Conservation (phyloP, 345 rosid genomes). For the Litchi chinensis region DNA sequence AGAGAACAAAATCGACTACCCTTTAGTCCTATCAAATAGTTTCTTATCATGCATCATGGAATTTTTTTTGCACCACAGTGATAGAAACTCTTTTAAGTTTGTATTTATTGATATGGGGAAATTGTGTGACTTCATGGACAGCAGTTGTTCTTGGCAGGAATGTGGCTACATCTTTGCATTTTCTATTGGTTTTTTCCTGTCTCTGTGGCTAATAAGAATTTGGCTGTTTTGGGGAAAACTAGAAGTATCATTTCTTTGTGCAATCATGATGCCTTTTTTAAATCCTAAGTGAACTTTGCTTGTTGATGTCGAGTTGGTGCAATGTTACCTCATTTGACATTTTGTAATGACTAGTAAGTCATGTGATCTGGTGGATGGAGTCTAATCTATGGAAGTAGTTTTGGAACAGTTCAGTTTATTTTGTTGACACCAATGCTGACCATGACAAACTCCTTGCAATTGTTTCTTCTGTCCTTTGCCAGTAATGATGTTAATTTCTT, state of each 20-base stretch:
- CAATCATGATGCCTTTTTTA: not conserved
- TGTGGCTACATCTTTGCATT: not conserved
- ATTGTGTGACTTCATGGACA: not conserved
- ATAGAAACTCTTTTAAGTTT: not conserved
- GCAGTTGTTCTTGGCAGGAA: not conserved
- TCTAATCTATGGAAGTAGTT: not conserved
- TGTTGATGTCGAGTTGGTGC: not conserved
- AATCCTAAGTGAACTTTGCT: not conserved
- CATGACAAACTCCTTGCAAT: not conserved
- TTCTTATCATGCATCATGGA: conserved; percentile 2
- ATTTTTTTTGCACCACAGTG: not conserved
- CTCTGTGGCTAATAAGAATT: not conserved
- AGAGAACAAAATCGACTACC: not conserved
- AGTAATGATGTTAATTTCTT: not conserved
- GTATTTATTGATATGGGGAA: not conserved
- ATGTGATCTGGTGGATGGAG: not conserved
- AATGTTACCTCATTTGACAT: not conserved
- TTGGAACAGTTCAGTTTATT: not conserved
- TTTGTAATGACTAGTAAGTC: not conserved
- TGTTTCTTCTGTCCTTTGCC: not conserved
- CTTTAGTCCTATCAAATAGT: not conserved
- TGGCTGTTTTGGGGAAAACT: not conserved
- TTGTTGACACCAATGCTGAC: not conserved
- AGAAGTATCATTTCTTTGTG: not conserved
- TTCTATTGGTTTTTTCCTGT: not conserved